Conservation (phyloP, 1,139 yeast genomes). For the Blastobotrys arbuscula region DNA sequence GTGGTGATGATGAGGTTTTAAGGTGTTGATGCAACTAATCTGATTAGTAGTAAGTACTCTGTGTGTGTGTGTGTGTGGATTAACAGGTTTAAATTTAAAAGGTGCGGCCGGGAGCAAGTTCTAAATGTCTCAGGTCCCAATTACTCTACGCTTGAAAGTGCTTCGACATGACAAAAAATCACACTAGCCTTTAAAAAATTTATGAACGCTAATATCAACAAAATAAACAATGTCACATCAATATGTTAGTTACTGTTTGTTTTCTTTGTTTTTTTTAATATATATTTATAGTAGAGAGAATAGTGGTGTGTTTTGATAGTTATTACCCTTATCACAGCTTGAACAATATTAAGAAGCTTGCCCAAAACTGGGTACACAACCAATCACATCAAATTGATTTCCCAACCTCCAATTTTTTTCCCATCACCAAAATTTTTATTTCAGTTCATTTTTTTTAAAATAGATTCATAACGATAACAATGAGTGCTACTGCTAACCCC, state of each 20-base stretch:
- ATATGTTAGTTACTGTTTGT: too few species aligned
- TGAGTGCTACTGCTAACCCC: constrained; percentile 10
- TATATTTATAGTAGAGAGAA: too few species aligned
- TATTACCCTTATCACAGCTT: too few species aligned
- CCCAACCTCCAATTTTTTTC: constrained; percentile 3
- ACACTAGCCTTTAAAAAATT: too few species aligned
- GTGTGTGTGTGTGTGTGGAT: neutral
- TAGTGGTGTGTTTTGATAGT: too few species aligned
- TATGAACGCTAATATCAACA: too few species aligned
- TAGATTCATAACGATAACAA: neutral
- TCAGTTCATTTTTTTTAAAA: neutral
- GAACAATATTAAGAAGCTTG: too few species aligned
- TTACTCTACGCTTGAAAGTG: too few species aligned
- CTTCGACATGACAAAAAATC: too few species aligned
- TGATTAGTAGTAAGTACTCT: neutral
- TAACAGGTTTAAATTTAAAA: too few species aligned
- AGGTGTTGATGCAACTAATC: neutral
- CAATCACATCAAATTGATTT: neutral
- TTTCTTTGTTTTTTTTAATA: too few species aligned
- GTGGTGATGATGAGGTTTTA: neutral
- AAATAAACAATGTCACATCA: too few species aligned
- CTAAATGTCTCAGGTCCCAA: neutral
- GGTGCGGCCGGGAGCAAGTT: neutral
- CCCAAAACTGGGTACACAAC: neutral
- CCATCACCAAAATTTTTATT: constrained; percentile 1